Base-by-base conservation (phyloP, 2,329 filamentous ascomycete species). In the Pleurostoma richardsiae region DNA sequence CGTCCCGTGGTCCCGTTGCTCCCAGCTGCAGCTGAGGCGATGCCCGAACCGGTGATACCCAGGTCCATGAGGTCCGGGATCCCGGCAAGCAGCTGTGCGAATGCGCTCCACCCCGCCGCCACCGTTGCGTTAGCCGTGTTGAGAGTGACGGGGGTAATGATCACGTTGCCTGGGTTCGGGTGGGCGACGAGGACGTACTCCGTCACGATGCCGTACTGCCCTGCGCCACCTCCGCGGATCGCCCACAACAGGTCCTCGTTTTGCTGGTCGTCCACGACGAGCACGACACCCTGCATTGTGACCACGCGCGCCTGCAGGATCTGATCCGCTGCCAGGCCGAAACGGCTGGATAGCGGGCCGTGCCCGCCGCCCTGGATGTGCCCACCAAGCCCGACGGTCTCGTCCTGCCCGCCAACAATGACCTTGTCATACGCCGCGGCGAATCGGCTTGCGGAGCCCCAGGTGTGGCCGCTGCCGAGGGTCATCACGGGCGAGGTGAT, bases 401-500 rank as follows among this genome's bases (percentile, higher is more conserved):
- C 59, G 49, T 67, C 70, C 30, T 69, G 62, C 4, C 70, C 70
- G 7, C 64, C 65, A 4, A 73, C 63, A 11, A 71, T 60, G 11
- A 59, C 49, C 5, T 71, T 47, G 44, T 67, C 61, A 40, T 57
- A 45, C 0, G 49, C 42, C 41, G 67, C 46, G 4, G 67, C 68
- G 5, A 57, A 53, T n/a, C 56, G 47, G 44, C 66, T 64, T 1
- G 39, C 42, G n/a, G 29, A 38, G 11, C 42, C 42, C 42, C 42
- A 44, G 5, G 38, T 31, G 33, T 44, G 42, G 3, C 42, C 42
- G 27, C 42, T 44, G 62, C 64, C 31, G 44, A 62, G 69, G 31
- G 39, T 29, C 55, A 60, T 52, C 8, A 51, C 42, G 42, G 63
- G 50, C 4, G 53, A 47, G 36, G 65, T 64, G 7, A 56, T 48